These are phyloP conservation scores for Pharnaceum exiguum DNA, from an alignment of 148 eudicot species.

Conservation along the genomic window DNA sequence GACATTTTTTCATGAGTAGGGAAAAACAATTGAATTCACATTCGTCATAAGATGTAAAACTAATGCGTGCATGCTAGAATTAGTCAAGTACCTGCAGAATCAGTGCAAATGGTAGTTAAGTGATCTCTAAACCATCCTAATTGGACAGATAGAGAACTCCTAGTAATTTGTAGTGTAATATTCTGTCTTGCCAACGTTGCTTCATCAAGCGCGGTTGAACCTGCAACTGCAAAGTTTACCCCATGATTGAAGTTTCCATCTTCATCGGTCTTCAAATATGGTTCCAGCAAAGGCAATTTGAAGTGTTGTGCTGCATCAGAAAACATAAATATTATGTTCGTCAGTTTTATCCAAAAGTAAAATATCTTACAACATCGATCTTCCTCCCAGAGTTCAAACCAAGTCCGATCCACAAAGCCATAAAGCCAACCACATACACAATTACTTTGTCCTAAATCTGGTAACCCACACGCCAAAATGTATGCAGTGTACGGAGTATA, in stretches of 20 bases:
- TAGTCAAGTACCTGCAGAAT: slow-evolving; percentile 19
- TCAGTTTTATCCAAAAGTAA: no score
- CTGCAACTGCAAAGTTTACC: slow-evolving; percentile 39
- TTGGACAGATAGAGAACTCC: slow-evolving; percentile 30
- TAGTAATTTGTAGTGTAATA: slow-evolving; percentile 16
- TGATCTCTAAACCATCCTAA: slow-evolving; percentile 26
- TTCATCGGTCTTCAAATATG: slow-evolving; percentile 21
- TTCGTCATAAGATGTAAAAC: background rate
- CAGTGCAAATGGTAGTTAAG: slow-evolving; percentile 30
- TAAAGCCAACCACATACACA: no score
- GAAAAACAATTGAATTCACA: background rate
- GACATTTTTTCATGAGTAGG: background rate
- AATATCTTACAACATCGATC: no score
- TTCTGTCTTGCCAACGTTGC: slow-evolving; percentile 17
- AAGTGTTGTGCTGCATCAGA: no score
- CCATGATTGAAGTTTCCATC: slow-evolving; percentile 25
- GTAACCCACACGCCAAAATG: no score
- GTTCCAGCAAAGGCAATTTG: slow-evolving; percentile 28
- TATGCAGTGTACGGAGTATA: no score
- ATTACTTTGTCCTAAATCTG: no score
- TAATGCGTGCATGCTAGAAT: no score
- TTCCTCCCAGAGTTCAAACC: no score
- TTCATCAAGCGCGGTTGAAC: slow-evolving; percentile 34
- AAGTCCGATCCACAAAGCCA: no score
- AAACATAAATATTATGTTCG: no score